Evolutionary conservation across 805 yeast species (phyloP).

Genomic region (Zygoascus bituminiphila): DNA sequence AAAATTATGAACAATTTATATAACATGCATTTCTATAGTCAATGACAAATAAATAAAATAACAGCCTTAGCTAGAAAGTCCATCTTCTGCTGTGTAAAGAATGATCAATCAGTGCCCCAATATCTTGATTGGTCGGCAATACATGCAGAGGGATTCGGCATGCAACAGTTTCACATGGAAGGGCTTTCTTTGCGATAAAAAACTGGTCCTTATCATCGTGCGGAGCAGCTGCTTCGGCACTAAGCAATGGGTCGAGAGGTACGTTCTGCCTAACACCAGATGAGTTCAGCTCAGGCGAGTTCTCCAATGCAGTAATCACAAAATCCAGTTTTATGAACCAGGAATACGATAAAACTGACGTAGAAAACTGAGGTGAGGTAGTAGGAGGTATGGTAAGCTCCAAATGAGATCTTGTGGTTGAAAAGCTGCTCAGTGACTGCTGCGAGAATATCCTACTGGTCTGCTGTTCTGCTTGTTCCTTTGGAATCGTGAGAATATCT

Average conservation of each 20-base stretch:
- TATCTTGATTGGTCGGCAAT: conserved; percentile 38
- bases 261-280: too few species aligned
- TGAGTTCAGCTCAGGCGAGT: not conserved
- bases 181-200: conserved; percentile 12
- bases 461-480: conserved; percentile 8
- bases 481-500: conserved; percentile 22
- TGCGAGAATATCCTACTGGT: conserved; percentile 21
- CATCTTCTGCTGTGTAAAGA: conserved; percentile 10
- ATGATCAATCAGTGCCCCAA: conserved; percentile 38
- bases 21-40: not conserved
- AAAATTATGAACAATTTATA: not conserved
- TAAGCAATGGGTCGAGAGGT: not conserved
- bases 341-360: conserved; percentile 24
- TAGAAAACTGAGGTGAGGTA: conserved; percentile 28
- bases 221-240: not conserved
- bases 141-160: conserved; percentile 40
- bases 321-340: conserved; percentile 29
- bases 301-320: conserved; percentile 16
- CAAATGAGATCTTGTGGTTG: conserved; percentile 18
- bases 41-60: not conserved
- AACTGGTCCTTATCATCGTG: conserved; percentile 2
- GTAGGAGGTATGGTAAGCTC: conserved; percentile 30
- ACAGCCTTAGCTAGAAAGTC: conserved; percentile 5
- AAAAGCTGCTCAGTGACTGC: conserved; percentile 17
- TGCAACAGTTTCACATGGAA: conserved; percentile 26